phyloP scores from a whole-genome alignment of 2,329 filamentous ascomycete genomes.

The Hymenoscyphus scutula region DNA sequence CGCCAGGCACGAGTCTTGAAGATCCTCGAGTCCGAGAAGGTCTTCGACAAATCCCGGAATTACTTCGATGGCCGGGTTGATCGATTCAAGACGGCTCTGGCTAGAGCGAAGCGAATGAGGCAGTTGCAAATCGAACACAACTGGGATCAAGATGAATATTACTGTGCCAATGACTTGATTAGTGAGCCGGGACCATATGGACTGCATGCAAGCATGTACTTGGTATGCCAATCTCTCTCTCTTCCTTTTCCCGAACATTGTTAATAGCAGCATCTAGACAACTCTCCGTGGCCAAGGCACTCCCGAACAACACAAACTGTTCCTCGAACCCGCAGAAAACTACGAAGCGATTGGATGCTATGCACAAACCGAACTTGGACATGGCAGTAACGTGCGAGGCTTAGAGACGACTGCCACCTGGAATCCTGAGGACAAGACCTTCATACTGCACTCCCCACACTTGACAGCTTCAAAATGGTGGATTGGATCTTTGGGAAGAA shows the following conservation, averaged over 20 bases:
- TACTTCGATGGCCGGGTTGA: slow-evolving; percentile 70
- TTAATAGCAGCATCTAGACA: slow-evolving; percentile 42
- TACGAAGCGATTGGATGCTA: slow-evolving; percentile 78
- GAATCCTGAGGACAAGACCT: slow-evolving; percentile 71
- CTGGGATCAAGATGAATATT: slow-evolving; percentile 65
- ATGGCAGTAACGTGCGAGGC: slow-evolving; percentile 73
- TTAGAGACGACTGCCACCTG: slow-evolving; percentile 51
- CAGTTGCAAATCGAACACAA: slow-evolving; percentile 64
- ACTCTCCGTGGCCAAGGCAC: slow-evolving; percentile 71
- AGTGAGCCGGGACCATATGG: slow-evolving; percentile 73
- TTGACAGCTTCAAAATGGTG: slow-evolving; percentile 81
- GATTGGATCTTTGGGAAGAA: slow-evolving; percentile 75
- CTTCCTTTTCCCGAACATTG: background rate
- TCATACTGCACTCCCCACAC: slow-evolving; percentile 69
- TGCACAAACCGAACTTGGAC: slow-evolving; percentile 76
- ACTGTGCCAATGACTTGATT: slow-evolving; percentile 64
- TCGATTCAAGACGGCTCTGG: slow-evolving; percentile 67
- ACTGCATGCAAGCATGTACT: slow-evolving; percentile 68
- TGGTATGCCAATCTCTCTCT: slow-evolving; percentile 43
- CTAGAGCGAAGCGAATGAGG: slow-evolving; percentile 66
- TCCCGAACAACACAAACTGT: slow-evolving; percentile 70
- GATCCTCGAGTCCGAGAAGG: slow-evolving; percentile 63
- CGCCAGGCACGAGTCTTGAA: slow-evolving; percentile 59
- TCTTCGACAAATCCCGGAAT: slow-evolving; percentile 77
- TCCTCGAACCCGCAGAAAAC: slow-evolving; percentile 64